Percentiles rank a stretch among this genome's conserved stretches.
Conservation (phyloP, 805 yeast species). For the Clavispora santaluciae region DNA sequence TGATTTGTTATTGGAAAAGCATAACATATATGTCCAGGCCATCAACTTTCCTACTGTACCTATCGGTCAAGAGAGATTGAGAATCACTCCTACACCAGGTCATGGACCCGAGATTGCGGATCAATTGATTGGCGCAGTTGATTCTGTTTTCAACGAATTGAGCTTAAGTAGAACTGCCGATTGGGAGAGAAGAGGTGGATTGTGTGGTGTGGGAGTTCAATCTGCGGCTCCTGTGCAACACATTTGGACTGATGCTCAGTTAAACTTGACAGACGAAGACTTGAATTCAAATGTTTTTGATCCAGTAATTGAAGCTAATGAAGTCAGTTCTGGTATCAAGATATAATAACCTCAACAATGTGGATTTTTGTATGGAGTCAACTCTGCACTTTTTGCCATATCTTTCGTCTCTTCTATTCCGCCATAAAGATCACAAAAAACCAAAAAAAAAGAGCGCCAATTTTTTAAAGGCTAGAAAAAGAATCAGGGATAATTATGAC, state of each 20-base stretch:
- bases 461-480: not conserved
- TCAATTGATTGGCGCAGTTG: slow-evolving; percentile 71
- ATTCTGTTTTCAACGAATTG: slow-evolving; percentile 72
- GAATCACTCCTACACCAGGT: slow-evolving; percentile 99
- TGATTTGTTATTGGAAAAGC: slow-evolving; percentile 77
- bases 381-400: not conserved
- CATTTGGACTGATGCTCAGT: slow-evolving; percentile 84
- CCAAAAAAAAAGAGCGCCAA: not conserved
- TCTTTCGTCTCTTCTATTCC: not conserved
- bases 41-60: slow-evolving; percentile 98
- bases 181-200: slow-evolving; percentile 82
- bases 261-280: slow-evolving; percentile 56
- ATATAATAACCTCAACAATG: slow-evolving; percentile 1
- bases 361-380: not conserved
- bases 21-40: slow-evolving; percentile 93
- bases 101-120: slow-evolving; percentile 76
- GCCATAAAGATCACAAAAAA: not conserved
- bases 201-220: slow-evolving; percentile 78
- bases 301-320: slow-evolving; percentile 59
- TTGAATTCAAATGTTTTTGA: slow-evolving; percentile 63
- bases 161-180: slow-evolving; percentile 68
- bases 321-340: slow-evolving; percentile 63
- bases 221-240: slow-evolving; percentile 47
- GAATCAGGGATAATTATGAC: not conserved
- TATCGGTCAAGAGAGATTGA: slow-evolving; percentile 89